These are phyloP conservation scores for Xylariaceae sp. DNA, from an alignment of 2,329 filamentous ascomycete genomes.

Conservation along the genomic window DNA sequence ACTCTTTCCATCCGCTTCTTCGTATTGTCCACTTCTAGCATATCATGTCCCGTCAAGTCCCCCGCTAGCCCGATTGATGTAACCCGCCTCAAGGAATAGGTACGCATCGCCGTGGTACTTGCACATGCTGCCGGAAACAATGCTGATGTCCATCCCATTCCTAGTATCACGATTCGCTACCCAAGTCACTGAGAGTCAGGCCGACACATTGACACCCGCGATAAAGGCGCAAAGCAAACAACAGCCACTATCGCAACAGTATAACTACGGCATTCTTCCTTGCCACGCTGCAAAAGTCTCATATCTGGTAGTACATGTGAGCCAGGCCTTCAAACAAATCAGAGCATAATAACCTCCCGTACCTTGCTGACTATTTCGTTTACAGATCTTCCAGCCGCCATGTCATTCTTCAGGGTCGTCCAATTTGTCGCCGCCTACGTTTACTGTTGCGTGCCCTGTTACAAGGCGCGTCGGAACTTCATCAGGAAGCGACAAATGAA, in stretches of 20 bases:
- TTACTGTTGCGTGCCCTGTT: conserved; percentile 72
- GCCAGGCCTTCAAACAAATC: no score
- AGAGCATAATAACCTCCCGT: no score
- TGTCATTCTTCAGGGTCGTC: conserved; percentile 55
- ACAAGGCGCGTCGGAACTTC: conserved; percentile 43
- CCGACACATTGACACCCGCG: no score
- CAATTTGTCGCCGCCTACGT: conserved; percentile 77
- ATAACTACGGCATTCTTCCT: not conserved
- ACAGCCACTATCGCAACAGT: not conserved
- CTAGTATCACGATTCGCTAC: not conserved
- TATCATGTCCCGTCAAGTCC: no score
- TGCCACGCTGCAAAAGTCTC: not conserved
- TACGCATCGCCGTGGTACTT: no score
- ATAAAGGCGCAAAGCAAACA: not conserved
- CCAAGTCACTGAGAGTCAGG: not conserved
- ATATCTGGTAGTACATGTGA: no score
- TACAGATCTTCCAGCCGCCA: conserved; percentile 22
- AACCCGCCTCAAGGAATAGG: no score
- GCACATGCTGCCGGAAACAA: no score
- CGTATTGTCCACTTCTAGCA: no score
- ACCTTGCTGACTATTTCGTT: not conserved
- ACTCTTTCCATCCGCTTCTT: no score
- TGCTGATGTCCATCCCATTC: no score
- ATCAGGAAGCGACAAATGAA: conserved; percentile 55
- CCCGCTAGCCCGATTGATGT: no score